Conservation (phyloP, 805 yeast genomes). For the Lachancea sp. region DNA sequence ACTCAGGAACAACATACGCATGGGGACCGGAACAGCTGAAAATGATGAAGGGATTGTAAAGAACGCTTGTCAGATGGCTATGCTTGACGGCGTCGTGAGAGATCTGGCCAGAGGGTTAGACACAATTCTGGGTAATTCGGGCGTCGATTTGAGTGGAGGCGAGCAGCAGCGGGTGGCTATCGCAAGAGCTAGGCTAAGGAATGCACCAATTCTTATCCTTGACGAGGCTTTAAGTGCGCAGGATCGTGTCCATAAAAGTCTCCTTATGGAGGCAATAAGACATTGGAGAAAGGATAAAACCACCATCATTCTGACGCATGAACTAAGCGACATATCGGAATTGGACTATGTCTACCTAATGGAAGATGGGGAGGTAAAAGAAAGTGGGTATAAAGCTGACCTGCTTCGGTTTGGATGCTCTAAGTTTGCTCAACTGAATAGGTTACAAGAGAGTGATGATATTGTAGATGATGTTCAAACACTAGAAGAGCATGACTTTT, state of each 20-base stretch:
- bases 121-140: conserved; percentile 42
- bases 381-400: conserved; percentile 37
- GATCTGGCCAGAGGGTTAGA: conserved; percentile 50
- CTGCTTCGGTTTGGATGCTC: conserved; percentile 20
- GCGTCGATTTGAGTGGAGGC: conserved; percentile 73
- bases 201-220: conserved; percentile 68
- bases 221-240: conserved; percentile 87
- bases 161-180: conserved; percentile 78
- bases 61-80: conserved; percentile 47
- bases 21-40: conserved; percentile 36
- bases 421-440: conserved; percentile 1
- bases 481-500: background rate
- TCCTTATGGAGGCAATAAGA: conserved; percentile 46
- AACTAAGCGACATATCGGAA: conserved; percentile 47
- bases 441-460: conserved; percentile 5
- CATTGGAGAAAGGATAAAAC: conserved; percentile 61
- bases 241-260: conserved; percentile 45
- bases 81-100: conserved; percentile 43
- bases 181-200: conserved; percentile 72
- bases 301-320: conserved; percentile 80
- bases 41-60: conserved; percentile 22
- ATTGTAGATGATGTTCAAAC: conserved; percentile 2
- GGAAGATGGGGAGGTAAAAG: conserved; percentile 51
- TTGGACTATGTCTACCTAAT: conserved; percentile 56
- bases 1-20: conserved; percentile 52